These are phyloP conservation scores for Hymenoscyphus albidus DNA, from an alignment of 2,329 filamentous ascomycete genomes.

Conservation along the genomic window DNA sequence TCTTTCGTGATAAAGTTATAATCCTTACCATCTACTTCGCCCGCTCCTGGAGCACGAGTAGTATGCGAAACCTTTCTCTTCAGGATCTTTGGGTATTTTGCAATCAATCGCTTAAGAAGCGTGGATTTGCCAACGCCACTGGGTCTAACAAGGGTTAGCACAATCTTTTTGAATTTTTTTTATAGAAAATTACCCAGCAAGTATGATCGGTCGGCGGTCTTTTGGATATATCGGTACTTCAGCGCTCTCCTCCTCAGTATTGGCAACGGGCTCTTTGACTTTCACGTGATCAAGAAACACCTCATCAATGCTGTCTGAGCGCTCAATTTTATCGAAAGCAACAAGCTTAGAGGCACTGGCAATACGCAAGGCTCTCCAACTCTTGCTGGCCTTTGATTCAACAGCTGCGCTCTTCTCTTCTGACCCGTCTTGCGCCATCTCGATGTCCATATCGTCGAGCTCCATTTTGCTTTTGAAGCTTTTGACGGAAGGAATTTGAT, in stretches of 20 bases:
- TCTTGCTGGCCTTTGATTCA: slow-evolving; percentile 79
- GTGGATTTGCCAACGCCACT: slow-evolving; percentile 59
- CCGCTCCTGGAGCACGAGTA: slow-evolving; percentile 46
- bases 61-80: slow-evolving; percentile 54
- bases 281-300: slow-evolving; percentile 50
- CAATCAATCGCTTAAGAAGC: slow-evolving; percentile 59
- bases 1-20: slow-evolving; percentile 55
- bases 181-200: slow-evolving; percentile 45
- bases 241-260: slow-evolving; percentile 35
- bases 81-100: slow-evolving; percentile 62
- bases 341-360: slow-evolving; percentile 70
- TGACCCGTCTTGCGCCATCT: slow-evolving; percentile 66
- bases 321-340: slow-evolving; percentile 82
- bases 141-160: slow-evolving; percentile 39
- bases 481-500: slow-evolving; percentile 64
- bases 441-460: slow-evolving; percentile 79
- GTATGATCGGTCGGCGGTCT: slow-evolving; percentile 55
- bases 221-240: slow-evolving; percentile 40
- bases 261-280: slow-evolving; percentile 35
- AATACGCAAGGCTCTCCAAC: slow-evolving; percentile 83
- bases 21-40: slow-evolving; percentile 48
- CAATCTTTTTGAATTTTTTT: too few species aligned
- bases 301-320: slow-evolving; percentile 64
- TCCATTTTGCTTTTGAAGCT: slow-evolving; percentile 70
- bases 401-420: slow-evolving; percentile 51